Evolutionary conservation across 1,139 yeast species (phyloP), one percentile per base, ranked within the genome.

Genomic region (Blastobotrys arbuscula): DNA sequence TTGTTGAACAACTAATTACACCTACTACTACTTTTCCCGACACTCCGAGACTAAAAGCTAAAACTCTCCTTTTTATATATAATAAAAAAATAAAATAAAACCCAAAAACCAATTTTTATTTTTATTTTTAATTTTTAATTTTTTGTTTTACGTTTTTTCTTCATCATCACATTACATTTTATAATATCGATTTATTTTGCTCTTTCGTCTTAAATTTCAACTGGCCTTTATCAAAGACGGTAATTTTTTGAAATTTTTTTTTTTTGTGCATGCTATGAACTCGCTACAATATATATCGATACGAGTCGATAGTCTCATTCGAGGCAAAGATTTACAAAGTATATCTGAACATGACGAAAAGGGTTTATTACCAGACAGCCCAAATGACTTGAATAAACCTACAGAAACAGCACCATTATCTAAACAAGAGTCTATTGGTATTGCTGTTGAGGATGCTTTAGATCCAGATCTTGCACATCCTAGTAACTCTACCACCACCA

Each of bases 241-340:
- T n/a, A n/a, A n/a, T n/a, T n/a, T n/a, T n/a, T n/a, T n/a, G n/a
- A n/a, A n/a, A n/a, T n/a, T n/a, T n/a, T n/a, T n/a, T n/a, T n/a
- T n/a, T n/a, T n/a, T n/a, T n/a, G n/a, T 39, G 37, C 16, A 26
- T 31, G 36, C 36, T 28, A 62, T 63, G 67, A 63, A 63, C 59
- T 63, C 67, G 41, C 60, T 63, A 15, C 64, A 63, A 52, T 63
- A 55, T 55, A 54, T 63, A 44, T 60, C 67, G 41, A 57, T 58
- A 31, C 64, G 59, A 48, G 66, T 63, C 48, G 66, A 63, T 51
- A 48, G 55, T 45, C 63, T 62, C 38, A 60, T 63, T 39, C 62
- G 64, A 42, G 58, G 56, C 33, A 54, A 39, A 37, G 39, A 35
- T 7, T 15, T 35, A 15, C 13, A 13, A 4, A 38, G 30, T 13